Base-by-base conservation (phyloP, 2,329 filamentous ascomycete species). In the Diaporthe ampelina region DNA sequence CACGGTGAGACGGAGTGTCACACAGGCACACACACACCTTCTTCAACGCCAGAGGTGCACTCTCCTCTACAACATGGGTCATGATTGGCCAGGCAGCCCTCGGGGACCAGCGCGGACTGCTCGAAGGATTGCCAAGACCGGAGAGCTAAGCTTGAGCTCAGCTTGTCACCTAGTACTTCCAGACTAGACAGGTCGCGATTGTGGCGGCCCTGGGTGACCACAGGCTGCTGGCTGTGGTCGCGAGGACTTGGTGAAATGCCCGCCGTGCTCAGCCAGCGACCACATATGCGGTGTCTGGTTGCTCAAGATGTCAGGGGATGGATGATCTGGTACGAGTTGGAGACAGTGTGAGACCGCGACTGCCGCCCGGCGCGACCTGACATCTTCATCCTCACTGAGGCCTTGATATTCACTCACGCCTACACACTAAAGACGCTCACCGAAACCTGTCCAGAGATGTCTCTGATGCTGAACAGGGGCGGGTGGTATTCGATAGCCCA, bases 301-400 rank as follows among this genome's bases (percentile, higher is more conserved):
- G 50, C 58, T 73, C 71, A 70, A 75, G 43, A 75, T 70, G 56
- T 61, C 45, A 68, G 54, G 71, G 50, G 35, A 37, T 37, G 37
- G 37, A 54, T 68, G 63, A 74, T 70, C 48, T 59, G 40, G 74
- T 70, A 73, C 50, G 68, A 54, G 65, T 54, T 43, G 24, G 19
- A 72, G 56, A 59, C 40, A 35, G 19, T 48, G 63, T 73, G 21
- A 24, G 32, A 63, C 48, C 26, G 71, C 40, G 65, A 45, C 45
- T 68, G 19, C 63, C 63, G 32, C 48, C 63, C 29, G 21, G 52
- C 35, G 40, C 32, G 15, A 48, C 17, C 48, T 52, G n/a, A 40
- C 24, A 8, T n/a, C 11, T 59, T 40, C 43, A 24, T 65, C 24
- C 43, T 15, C 19, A 45, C 45, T 45, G 43, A 45, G 3, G 43